Percentiles rank a stretch among this genome's conserved stretches.
Conservation (phyloP, 2,329 filamentous ascomycete genomes). For the Calonectria fujianensis region DNA sequence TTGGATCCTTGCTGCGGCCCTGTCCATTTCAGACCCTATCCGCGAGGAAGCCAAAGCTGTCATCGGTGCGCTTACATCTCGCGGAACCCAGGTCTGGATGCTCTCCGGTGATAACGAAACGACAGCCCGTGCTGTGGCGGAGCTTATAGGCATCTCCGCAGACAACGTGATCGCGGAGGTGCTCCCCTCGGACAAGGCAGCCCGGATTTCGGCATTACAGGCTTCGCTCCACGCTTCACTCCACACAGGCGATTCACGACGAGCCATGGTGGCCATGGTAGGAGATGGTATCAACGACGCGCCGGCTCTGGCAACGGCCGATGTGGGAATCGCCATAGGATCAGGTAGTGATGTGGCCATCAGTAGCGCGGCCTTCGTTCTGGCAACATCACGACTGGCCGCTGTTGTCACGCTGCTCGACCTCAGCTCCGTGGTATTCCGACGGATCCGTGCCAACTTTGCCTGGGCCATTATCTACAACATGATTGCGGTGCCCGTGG, state of each 20-base stretch:
- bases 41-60: slow-evolving; percentile 82
- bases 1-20: slow-evolving; percentile 76
- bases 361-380: slow-evolving; percentile 86
- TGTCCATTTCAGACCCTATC: slow-evolving; percentile 88
- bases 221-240: slow-evolving; percentile 64
- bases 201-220: slow-evolving; percentile 80
- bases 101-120: slow-evolving; percentile 91
- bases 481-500: slow-evolving; percentile 83
- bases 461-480: slow-evolving; percentile 91
- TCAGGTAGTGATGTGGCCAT: slow-evolving; percentile 90
- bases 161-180: slow-evolving; percentile 90
- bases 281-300: slow-evolving; percentile 94
- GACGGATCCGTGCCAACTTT: slow-evolving; percentile 89
- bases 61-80: slow-evolving; percentile 77
- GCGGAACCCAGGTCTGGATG: slow-evolving; percentile 89
- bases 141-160: slow-evolving; percentile 82
- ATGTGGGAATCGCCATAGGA: slow-evolving; percentile 89
- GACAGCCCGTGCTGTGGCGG: slow-evolving; percentile 88
- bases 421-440: slow-evolving; percentile 83
- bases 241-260: slow-evolving; percentile 52
- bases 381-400: slow-evolving; percentile 82
- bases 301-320: slow-evolving; percentile 85
- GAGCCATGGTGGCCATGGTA: slow-evolving; percentile 84
- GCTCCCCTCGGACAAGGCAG: slow-evolving; percentile 87
- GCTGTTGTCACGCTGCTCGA: slow-evolving; percentile 84